Evolutionary conservation across 225 moss, liverwort and hornwort genomes (phyloP), one percentile per base, ranked within the genome.

Genomic region (Asterella californica): DNA sequence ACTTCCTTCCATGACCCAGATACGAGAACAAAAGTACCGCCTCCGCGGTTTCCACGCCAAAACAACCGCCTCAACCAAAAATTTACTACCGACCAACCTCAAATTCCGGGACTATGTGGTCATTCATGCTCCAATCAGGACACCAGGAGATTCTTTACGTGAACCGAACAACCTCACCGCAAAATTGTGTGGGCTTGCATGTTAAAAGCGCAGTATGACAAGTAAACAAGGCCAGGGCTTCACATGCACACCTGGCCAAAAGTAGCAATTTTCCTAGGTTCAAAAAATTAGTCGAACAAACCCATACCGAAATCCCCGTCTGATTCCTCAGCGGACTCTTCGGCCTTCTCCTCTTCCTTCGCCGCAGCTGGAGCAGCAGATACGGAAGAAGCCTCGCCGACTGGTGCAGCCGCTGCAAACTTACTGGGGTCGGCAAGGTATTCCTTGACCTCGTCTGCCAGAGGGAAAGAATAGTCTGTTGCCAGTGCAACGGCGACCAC

Each of bases 241-340:
- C 4, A 24, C 42, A 24, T 42, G 46, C 10, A 10, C 30, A 19
- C 34, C 55, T 73, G 17, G 24, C 74, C 74, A 19, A 19, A 38
- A 59, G 9, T 4, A 27, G 2, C 21, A 61, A 2, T n/a, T 61
- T 4, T 61, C 21, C 22, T 57, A 57, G 18, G 12, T 18, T 3
- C 60, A 19, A n/a, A 42, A 0, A 7, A 47, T 32, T 78, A 64
- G 46, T 70, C 79, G 24, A 96, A 92, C 1, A 94, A 86, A 84
- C 90, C 78, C 81, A 96, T 92, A 34, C 94, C 94, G 92, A 96
- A 92, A 74, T 96, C 96, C 2, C 92, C 96, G 25, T 96, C 96
- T 0, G 96, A 96, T 68, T 94, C 96, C 68, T 96, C 96, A 2
- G 85, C 87, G 78, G 90, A 87, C 83, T 90, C 96, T 18, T 83